Evolutionary conservation across 192 early-diverging fungal species (phyloP), one percentile per base, ranked within the genome.

Genomic region (Podila epigama): DNA sequence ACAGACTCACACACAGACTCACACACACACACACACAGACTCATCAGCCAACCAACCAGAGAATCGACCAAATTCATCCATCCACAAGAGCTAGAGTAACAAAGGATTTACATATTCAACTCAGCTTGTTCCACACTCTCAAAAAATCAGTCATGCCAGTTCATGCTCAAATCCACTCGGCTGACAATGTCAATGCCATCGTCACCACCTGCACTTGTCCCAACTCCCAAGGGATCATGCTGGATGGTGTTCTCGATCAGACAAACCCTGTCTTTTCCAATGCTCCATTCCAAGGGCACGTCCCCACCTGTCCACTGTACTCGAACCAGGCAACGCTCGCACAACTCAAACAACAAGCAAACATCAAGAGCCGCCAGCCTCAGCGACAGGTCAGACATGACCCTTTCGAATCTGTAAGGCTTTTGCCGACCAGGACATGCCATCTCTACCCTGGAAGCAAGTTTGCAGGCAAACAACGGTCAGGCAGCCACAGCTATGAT

Each of bases 381-480:
- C 44, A 39, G 13, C 39, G 13, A 48, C 40, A 41, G 15, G 44
- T 20, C n/a, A 63, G 44, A 31, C 32, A 42, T 8, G 66, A 68
- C 52, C 60, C 60, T 4, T 77, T 68, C 54, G 60, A 56, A 20
- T 42, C 64, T 22, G 63, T 66, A 34, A 56, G 81, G 18, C 48
- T 79, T 25, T 25, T 51, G 31, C 81, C 81, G 0, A 56, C 68
- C 8, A 72, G 56, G 40, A 79, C 77, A 18, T 63, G 63, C 22
- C 78, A 79, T 44, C 81, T 93, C 25, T 92, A 87, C 61, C 79
- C 86, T 2, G 92, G 92, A 9, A 86, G 85, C 34, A 70, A 67
- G 34, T 94, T 94, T 68, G 80, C 70, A 48, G 92, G 92, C n/a
- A 79, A 86, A 35, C 92, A 94, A 71, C 86, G 83, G 67, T 89